phyloP scores from a whole-genome alignment of 768 basidiomycete genomes.

The Sistotremastrum suecicum region DNA sequence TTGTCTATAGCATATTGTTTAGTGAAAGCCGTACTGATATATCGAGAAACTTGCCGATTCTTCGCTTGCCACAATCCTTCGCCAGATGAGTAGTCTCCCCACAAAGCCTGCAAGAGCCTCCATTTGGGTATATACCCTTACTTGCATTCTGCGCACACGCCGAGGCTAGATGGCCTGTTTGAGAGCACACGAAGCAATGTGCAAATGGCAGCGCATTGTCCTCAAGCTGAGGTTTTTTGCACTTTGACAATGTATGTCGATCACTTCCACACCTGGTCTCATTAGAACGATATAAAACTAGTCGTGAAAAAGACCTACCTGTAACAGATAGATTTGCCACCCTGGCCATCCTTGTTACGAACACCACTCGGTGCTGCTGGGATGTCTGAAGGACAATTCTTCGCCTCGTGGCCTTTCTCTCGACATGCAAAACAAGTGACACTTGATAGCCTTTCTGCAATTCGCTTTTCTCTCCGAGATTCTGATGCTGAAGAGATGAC shows the following conservation, averaged over 20 bases:
- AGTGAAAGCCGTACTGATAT: not conserved
- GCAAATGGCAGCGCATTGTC: constrained; percentile 70
- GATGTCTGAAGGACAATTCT: constrained; percentile 51
- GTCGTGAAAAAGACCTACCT: constrained; percentile 28
- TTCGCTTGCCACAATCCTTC: constrained; percentile 60
- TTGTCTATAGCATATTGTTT: not conserved
- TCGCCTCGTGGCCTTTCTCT: constrained; percentile 68
- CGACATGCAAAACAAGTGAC: constrained; percentile 85
- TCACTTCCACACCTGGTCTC: constrained; percentile 62
- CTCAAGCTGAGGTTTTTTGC: constrained; percentile 49
- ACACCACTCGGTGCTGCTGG: constrained; percentile 12
- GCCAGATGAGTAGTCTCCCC: constrained; percentile 76
- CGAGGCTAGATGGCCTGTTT: constrained; percentile 74
- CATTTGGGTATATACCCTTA: constrained; percentile 81
- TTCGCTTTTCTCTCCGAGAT: constrained; percentile 48
- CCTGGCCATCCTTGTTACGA: constrained; percentile 13
- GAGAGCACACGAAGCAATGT: constrained; percentile 81
- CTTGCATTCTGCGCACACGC: constrained; percentile 67
- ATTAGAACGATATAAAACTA: not conserved
- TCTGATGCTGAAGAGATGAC: constrained; percentile 26
- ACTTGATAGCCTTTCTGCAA: constrained; percentile 34
- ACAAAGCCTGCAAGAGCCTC: constrained; percentile 83
- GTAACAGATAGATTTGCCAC: constrained; percentile 44
- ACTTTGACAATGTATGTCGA: constrained; percentile 65
- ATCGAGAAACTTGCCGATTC: constrained; percentile 29